Base-by-base conservation (phyloP, 2,329 filamentous ascomycete genomes). In the Microthyrium microscopicum region DNA sequence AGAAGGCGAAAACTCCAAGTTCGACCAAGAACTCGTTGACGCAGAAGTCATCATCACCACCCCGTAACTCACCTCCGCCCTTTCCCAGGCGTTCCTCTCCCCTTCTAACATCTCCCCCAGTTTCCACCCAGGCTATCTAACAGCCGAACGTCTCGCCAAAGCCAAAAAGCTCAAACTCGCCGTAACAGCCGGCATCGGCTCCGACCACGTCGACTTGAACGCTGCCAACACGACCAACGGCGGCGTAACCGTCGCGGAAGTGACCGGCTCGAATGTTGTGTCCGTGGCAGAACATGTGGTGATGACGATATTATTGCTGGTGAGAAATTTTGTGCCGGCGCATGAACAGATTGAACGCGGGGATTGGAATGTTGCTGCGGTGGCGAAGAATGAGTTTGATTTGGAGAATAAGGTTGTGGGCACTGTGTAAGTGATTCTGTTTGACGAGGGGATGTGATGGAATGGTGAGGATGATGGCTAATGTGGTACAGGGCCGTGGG, bases 41-140 rank as follows among this genome's bases (percentile, higher is more conserved):
- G 84, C 89, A 41, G 89, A 98, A 62, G 69, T 98, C 60, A 95
- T 98, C 70, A 95, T 98, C 62, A 98, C 89, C 47, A 98, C 89
- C 38, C 89, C 89, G 80, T 93, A 59, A 50, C 66, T 51, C n/a
- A n/a, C n/a, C n/a, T n/a, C n/a, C n/a, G n/a, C n/a, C n/a, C n/a
- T n/a, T n/a, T n/a, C n/a, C n/a, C n/a, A n/a, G n/a, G n/a, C n/a
- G n/a, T 3, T 17, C 21, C 16, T 12, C n/a, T 33, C 21, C 31
- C 26, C 27, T 18, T 27, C 2, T 8, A 12, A 16, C 27, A 12
- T 31, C 26, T 34, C n/a, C 7, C 27, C 35, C 47, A 91, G 82
- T 54, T 95, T 95, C 77, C 87, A 95, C 68, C 87, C 87, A 35
- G 89, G 87, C 44, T 98, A 98, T 69, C 78, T 98, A 39, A 95